Evolutionary conservation across 495 filamentous ascomycete genomes (phyloP).

Genomic region (Hyaloscypha finlandica): DNA sequence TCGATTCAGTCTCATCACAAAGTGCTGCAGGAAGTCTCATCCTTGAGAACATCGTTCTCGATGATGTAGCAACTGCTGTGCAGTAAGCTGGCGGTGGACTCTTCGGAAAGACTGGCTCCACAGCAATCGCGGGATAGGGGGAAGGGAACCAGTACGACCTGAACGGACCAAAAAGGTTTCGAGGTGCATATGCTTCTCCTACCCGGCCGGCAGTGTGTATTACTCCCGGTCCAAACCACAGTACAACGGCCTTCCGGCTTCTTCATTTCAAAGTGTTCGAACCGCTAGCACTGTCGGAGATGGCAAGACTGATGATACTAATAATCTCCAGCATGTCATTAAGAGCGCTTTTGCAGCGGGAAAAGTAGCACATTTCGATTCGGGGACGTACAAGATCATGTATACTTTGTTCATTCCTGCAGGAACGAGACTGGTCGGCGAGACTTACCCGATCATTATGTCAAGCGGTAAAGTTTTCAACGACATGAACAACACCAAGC

Average conservation of each 20-base stretch:
- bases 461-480: conserved; percentile 52
- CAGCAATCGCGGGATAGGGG: conserved; percentile 53
- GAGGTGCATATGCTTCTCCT: conserved; percentile 41
- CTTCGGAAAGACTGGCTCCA: conserved; percentile 51
- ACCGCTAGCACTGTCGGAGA: conserved; percentile 65
- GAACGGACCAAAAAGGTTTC: conserved; percentile 41
- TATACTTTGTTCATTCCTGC: conserved; percentile 55
- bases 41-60: conserved; percentile 69
- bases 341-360: conserved; percentile 40
- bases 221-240: conserved; percentile 52
- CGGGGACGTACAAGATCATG: conserved; percentile 51
- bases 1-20: conserved; percentile 47
- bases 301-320: conserved; percentile 67
- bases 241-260: conserved; percentile 52
- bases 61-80: conserved; percentile 46
- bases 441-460: conserved; percentile 50
- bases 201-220: conserved; percentile 35
- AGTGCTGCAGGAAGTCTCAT: conserved; percentile 53
- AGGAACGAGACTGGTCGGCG: conserved; percentile 52
- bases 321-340: conserved; percentile 46
- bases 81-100: conserved; percentile 47
- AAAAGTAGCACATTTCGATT: conserved; percentile 35
- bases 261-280: conserved; percentile 62
- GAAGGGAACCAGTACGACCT: conserved; percentile 47
- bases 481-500: conserved; percentile 48